Base-by-base conservation (phyloP, 331 rosid species). In the Saraca asoca region DNA sequence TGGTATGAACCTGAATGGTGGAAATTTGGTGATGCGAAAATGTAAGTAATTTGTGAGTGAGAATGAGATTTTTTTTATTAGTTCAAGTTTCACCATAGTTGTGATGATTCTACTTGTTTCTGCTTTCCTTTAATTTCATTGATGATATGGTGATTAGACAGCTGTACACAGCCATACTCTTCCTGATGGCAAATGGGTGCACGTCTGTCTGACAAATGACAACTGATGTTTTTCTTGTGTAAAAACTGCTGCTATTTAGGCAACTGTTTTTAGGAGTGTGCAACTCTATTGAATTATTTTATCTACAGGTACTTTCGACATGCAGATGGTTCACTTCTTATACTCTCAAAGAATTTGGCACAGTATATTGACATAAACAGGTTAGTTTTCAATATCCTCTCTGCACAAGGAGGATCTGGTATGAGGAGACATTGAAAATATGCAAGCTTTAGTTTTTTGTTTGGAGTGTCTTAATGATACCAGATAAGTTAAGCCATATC, bases 301-400 rank as follows among this genome's bases (percentile, higher is more conserved):
- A 54, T 60, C 69, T 70, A 68, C 75, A 94, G 99, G 87, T 94
- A 90, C 78, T 94, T 94, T 74, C 96, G 97, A 64, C 99, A 94
- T 80, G 99, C 99, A 0, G 72, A 83, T 69, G 85, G 91, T 60
- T 58, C 95, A 9, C 97, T 94, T 65, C 33, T 90, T 59, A 90
- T 90, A 76, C 91, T 94, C 75, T 86, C 99, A 48, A 90, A 88
- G 90, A 90, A 85, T 75, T 82, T 90, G 81, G 96, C 89, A 13
- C 91, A 79, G 75, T 94, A 88, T 76, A 72, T 94, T 52, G 78
- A 88, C 80, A 78, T 94, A 59, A 94, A 94, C 97, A 90, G 99
- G 99, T 94, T 69, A 58, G 91, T 75, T 73, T 54, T 70, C 16
- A 46, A 29, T 24, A n/a, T 63, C 75, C 58, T 56, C 14, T 49